Base-by-base conservation (phyloP, 148 eudicot species). In the Rhododendron mucronatum region DNA sequence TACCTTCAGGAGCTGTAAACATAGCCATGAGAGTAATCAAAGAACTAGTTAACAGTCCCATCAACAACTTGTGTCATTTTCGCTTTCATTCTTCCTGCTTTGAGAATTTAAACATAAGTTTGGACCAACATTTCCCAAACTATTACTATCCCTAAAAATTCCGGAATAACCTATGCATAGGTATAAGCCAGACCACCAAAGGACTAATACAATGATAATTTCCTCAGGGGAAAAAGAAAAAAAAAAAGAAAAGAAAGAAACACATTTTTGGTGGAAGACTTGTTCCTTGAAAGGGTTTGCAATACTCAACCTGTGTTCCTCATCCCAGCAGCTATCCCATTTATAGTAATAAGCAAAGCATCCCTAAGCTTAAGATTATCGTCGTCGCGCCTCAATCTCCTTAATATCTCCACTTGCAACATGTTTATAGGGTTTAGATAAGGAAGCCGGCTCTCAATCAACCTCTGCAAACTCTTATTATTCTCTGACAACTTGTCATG, bases 321-420 rank as follows among this genome's bases (percentile, higher is more conserved):
- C 99, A 96, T 96, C 82, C 99, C 98, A 88, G 99, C 94, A 86
- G 99, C 98, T 82, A 96, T 95, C 23, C 99, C 99, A 81, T 96
- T 96, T 14, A 95, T 90, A 10, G 96, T 95, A n/a, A 96, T 91
- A 41, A 95, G 94, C 93, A 96, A 86, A 0, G 98, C 98, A 87
- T 96, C 99, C 85, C 99, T 87, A 18, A 95, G 95, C 82, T 91
- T 92, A 69, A 82, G 88, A 74, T 95, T 96, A 48, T 95, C 92
- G 45, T 88, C 89, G 28, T 96, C 98, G 20, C 90, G 55, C 82
- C 99, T 91, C 90, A 96, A 81, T 91, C 99, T 90, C 91, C 78
- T 93, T 81, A 96, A 80, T 37, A 96, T 93, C 91, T 96, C 99
- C 86, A 95, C 95, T 89, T 96, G 98, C 90, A 96, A 84, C 99